Evolutionary conservation across 169 alveolate species (phyloP).

Genomic region (Ichthyophthirius multifiliis): DNA sequence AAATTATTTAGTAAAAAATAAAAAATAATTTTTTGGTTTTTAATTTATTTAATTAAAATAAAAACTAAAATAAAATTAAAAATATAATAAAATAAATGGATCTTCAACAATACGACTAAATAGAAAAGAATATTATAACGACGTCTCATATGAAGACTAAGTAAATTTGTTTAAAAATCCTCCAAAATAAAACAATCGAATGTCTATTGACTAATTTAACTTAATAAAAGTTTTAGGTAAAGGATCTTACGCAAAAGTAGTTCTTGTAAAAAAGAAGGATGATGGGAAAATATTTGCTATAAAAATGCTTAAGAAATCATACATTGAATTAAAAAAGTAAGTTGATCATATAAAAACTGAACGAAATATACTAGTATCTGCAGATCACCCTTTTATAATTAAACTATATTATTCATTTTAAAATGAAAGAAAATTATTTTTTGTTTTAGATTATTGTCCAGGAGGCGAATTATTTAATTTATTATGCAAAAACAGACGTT

Average conservation of each 20-base stretch:
- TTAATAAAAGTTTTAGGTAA: constrained; percentile 65
- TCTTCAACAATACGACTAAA: too few relatives aligned
- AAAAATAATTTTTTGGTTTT: too few relatives aligned
- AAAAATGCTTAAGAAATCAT: constrained; percentile 35
- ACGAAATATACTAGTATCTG: constrained; percentile 59
- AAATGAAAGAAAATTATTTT: constrained; percentile 66
- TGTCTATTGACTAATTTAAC: constrained; percentile 51
- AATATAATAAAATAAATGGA: too few relatives aligned
- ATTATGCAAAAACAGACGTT: constrained; percentile 29
- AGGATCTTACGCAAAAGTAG: constrained; percentile 80
- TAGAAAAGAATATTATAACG: too few relatives aligned
- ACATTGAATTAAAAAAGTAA: constrained; percentile 28
- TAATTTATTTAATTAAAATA: too few relatives aligned
- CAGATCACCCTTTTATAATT: constrained; percentile 77
- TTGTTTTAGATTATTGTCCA: constrained; percentile 79
- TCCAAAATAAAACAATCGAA: background rate
- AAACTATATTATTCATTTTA: constrained; percentile 74
- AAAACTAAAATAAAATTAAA: too few relatives aligned
- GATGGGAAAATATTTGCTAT: constrained; percentile 37
- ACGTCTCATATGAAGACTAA: too few relatives aligned
- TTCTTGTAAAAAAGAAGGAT: constrained; percentile 58
- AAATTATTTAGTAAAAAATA: too few relatives aligned
- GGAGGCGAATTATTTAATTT: constrained; percentile 80
- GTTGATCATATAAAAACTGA: constrained; percentile 54
- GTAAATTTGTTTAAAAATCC: constrained; percentile 3